These are phyloP conservation scores for Rutstroemia sp. DNA, from an alignment of 2,329 filamentous ascomycete species.

Conservation along the genomic window DNA sequence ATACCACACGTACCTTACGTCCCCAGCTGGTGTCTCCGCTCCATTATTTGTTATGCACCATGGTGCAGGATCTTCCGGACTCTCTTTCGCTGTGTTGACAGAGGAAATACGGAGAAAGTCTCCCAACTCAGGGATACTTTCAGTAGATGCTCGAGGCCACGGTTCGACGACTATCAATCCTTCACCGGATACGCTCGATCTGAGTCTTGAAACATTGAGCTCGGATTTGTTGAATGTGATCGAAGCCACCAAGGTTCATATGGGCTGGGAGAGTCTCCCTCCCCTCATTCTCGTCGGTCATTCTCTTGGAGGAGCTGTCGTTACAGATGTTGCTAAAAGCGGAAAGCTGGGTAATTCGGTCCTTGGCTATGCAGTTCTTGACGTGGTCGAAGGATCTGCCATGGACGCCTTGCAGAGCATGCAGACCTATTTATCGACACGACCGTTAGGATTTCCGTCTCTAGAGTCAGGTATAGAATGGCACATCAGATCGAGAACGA, in stretches of 20 bases:
- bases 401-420: conserved; percentile 93
- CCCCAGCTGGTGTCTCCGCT: conserved; percentile 56
- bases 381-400: conserved; percentile 92
- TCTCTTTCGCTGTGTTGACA: conserved; percentile 81
- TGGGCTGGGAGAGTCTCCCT: conserved; percentile 69
- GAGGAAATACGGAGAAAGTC: conserved; percentile 69
- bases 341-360: conserved; percentile 59
- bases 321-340: conserved; percentile 71
- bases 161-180: conserved; percentile 55
- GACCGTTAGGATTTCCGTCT: conserved; percentile 71
- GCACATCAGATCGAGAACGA: conserved; percentile 83
- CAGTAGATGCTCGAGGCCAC: conserved; percentile 80
- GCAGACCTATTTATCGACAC: conserved; percentile 80
- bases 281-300: conserved; percentile 80
- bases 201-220: conserved; percentile 66
- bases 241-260: conserved; percentile 53
- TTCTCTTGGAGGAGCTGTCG: conserved; percentile 84
- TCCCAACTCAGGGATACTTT: conserved; percentile 75
- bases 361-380: conserved; percentile 81
- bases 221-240: conserved; percentile 67
- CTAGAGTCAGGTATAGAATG: conserved; percentile 80
- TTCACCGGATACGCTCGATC: conserved; percentile 44
- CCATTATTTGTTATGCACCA: conserved; percentile 92
- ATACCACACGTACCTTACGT: conserved; percentile 84
- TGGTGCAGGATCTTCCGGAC: conserved; percentile 84